Evolutionary conservation across 805 yeast species (phyloP).

Genomic region (Komagataella populi): DNA sequence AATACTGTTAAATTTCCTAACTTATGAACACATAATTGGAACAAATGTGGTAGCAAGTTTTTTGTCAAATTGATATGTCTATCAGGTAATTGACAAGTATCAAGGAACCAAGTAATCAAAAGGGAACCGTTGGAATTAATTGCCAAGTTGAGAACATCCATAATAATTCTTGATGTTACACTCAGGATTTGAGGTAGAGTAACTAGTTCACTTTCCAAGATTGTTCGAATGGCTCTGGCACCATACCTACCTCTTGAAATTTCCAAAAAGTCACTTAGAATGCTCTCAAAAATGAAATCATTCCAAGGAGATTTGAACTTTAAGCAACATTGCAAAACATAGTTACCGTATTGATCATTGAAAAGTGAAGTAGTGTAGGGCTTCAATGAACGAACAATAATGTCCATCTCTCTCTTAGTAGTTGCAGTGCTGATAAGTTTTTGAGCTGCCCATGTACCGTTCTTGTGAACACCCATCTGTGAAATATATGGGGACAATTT

Average conservation of each 20-base stretch:
- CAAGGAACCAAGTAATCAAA: constrained; percentile 87
- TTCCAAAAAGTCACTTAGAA: constrained; percentile 63
- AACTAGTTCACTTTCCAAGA: constrained; percentile 67
- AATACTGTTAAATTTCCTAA: constrained; percentile 73
- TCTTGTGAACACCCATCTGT: constrained; percentile 89
- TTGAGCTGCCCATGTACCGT: constrained; percentile 99
- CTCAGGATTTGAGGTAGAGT: constrained; percentile 55
- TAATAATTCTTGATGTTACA: constrained; percentile 64
- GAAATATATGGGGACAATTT: constrained; percentile 69
- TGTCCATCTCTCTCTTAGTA: constrained; percentile 41
- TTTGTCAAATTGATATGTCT: constrained; percentile 56
- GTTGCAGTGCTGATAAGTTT: constrained; percentile 70
- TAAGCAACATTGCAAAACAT: constrained; percentile 87
- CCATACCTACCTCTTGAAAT: constrained; percentile 88
- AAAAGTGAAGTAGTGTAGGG: constrained; percentile 79
- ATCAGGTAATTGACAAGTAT: constrained; percentile 57
- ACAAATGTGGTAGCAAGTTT: constrained; percentile 47
- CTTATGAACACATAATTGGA: constrained; percentile 61
- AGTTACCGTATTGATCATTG: constrained; percentile 94
- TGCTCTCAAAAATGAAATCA: constrained; percentile 77
- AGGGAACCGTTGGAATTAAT: constrained; percentile 80
- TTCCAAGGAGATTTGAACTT: constrained; percentile 84
- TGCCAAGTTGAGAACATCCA: constrained; percentile 67
- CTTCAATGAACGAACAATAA: constrained; percentile 56
- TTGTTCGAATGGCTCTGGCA: constrained; percentile 88